Percentiles rank a stretch among this genome's conserved stretches.
Evolutionary conservation across 352 stramenopile species (phyloP).

Genomic region (Globisporangium heterothallicum): DNA sequence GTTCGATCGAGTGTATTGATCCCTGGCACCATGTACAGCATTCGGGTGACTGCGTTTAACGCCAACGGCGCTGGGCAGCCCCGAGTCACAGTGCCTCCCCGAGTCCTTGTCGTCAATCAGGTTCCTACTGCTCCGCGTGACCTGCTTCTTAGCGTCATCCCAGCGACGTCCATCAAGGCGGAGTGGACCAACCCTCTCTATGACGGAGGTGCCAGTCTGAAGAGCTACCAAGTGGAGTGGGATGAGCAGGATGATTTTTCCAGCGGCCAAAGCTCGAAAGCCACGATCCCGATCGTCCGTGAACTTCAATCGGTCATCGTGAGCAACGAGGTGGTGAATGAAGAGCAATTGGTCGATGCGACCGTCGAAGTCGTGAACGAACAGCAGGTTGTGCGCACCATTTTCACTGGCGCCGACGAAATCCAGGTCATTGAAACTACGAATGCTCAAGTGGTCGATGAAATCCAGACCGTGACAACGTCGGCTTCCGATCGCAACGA

Average conservation of each 20-base stretch:
- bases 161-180: slow-evolving; percentile 71
- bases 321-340: slow-evolving; percentile 77
- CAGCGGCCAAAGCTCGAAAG: slow-evolving; percentile 61
- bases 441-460: slow-evolving; percentile 67
- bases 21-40: slow-evolving; percentile 67
- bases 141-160: slow-evolving; percentile 41
- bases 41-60: slow-evolving; percentile 79
- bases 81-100: slow-evolving; percentile 30
- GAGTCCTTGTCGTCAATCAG: slow-evolving; percentile 51
- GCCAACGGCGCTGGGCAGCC: slow-evolving; percentile 60
- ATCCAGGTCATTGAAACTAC: slow-evolving; percentile 84
- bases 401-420: slow-evolving; percentile 81
- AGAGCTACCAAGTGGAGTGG: slow-evolving; percentile 74
- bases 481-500: slow-evolving; percentile 90
- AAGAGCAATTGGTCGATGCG: slow-evolving; percentile 92
- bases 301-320: slow-evolving; percentile 89
- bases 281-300: slow-evolving; percentile 81
- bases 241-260: slow-evolving; percentile 75
- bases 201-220: slow-evolving; percentile 87
- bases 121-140: slow-evolving; percentile 54
- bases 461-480: slow-evolving; percentile 91
- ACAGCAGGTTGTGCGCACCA: slow-evolving; percentile 90
- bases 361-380: slow-evolving; percentile 95
- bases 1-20: slow-evolving; percentile 81
- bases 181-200: slow-evolving; percentile 85